Evolutionary conservation across 805 yeast species (phyloP), one percentile per base, ranked within the genome.

Genomic region (Metschnikowia lochheadii): DNA sequence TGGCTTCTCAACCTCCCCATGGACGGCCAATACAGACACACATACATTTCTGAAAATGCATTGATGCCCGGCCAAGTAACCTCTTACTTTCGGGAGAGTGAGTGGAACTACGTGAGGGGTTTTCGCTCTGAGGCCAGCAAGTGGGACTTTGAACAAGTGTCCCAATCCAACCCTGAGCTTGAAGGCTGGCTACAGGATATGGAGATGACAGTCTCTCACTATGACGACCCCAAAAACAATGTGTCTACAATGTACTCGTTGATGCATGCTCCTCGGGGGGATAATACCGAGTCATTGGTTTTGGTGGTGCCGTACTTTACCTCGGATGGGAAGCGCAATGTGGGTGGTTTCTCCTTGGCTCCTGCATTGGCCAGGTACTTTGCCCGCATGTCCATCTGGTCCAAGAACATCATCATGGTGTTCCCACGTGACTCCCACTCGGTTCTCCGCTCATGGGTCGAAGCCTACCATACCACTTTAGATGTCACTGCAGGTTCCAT

Each of bases 61-160:
- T 73, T 94, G 65, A 84, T 94, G 88, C 97, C 99, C 6, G 91
- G 96, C 0, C 98, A 94, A 65, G 98, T 94, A 2, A 84, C 85
- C 58, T 84, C 95, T 21, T 90, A 89, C 64, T 94, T 88, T 65
- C 77, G 97, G 49, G 98, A 92, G 62, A 82, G 89, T 38, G 98
- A 94, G 64, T 94, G 98, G 97, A 89, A 91, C 61, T 73, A 87
- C 49, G 80, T 89, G 32, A 75, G 98, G 51, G 99, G 97, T 0
- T 89, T 84, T 63, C 77, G 96, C 52, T 78, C 77, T 40, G 87
- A 84, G 55, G 61, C 80, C 47, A 64, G 51, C 60, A 70, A 67
- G 59, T 81, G 64, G 68, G 75, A 55, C 49, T 52, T 59, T 18
- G 51, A 52, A 4, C 36, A 69, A 6, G 54, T 66, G 23, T 55